Base-by-base conservation (phyloP, 1,284 basidiomycete species). In the Nidula niveotomentosa region DNA sequence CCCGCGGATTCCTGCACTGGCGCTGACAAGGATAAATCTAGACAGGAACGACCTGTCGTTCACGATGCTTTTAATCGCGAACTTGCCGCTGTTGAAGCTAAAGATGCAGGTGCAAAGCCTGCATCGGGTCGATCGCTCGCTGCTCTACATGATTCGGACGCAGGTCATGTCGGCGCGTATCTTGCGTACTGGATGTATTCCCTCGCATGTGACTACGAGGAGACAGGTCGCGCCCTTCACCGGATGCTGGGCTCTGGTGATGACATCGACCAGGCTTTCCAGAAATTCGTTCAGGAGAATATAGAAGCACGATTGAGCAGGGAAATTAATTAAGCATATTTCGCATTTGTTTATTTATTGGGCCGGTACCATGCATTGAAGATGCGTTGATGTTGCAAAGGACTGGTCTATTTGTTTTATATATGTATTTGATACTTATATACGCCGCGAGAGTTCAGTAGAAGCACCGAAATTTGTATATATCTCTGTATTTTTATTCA, bases 151-250 rank as follows among this genome's bases (percentile, higher is more conserved):
- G 67, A 70, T 54, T 72, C 71, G 6, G 66, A 70, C 52, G 72
- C 70, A 3, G 70, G 71, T n/a, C 70, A 74, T 56, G 72, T 74
- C 33, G 72, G 69, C 9, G 70, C 70, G 1, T 74, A 71, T 52
- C 60, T 74, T 37, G 70, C 70, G 15, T 73, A 73, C 51, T 74
- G 71, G 71, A 74, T 74, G 72, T 73, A 70, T 53, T 71, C 68
- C 1, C 69, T 72, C 51, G 72, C 64, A 12, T 74, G 72, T 56
- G 72, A 74, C 54, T 74, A 71, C 52, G 70, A 74, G 34, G 66
- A 73, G 48, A 73, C 71, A 1, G 72, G 72, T 6, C 62, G 70
- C 35, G 72, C 70, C 8, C 58, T 74, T 13, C 70, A 72, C 50
- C 65, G 66, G 36, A 68, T 71, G 53, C 61, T 70, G 37, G 69